Base-by-base conservation (phyloP, 2,329 filamentous ascomycete species). In the Phaeosphaeria sp. region DNA sequence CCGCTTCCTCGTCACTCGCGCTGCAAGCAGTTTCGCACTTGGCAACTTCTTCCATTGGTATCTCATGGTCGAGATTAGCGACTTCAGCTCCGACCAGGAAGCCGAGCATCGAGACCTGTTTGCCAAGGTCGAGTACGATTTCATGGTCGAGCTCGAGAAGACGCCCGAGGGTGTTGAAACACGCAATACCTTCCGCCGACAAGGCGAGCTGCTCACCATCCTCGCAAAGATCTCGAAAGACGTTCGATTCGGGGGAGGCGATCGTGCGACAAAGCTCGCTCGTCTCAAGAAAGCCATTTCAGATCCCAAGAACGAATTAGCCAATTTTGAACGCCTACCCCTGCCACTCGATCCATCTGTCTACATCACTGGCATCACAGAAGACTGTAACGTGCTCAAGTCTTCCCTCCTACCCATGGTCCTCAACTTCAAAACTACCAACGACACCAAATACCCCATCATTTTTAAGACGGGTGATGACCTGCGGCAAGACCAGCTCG, bases 21-120 rank as follows among this genome's bases (percentile, higher is more conserved):
- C 95, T 3, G 90, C 91, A 15, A 88, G 89, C 60, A 98, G 96
- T 72, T 91, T 97, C 70, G 89, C 90, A 58, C 84, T 99, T 1
- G 95, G 94, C 27, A 99, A 96, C 74, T 97, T 96, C 78, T 87
- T 99, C 53, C 92, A 97, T 76, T 99, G 95, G 95, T 99, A 98
- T 76, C 84, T 99, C 2, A 97, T 97, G 89, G 95, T 99, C 1
- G 96, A 99, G 78, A 96, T 93, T 66, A 92, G 96, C 67, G 94
- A 97, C 74, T 78, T 80, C 41, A 93, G 90, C 64, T 87, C 88
- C 3, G 90, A 92, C 44, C 91, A 93, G 67, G 85, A 88, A 21
- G 83, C 87, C 4, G 87, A 89, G 55, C 90, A 94, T 72, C 90
- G 91, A 46, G 91, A 91, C 61, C 87, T 98, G 18, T 99, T 97